Evolutionary conservation across 1,284 basidiomycete genomes (phyloP), one percentile per base, ranked within the genome.

Genomic region (Malassezia globosa): DNA sequence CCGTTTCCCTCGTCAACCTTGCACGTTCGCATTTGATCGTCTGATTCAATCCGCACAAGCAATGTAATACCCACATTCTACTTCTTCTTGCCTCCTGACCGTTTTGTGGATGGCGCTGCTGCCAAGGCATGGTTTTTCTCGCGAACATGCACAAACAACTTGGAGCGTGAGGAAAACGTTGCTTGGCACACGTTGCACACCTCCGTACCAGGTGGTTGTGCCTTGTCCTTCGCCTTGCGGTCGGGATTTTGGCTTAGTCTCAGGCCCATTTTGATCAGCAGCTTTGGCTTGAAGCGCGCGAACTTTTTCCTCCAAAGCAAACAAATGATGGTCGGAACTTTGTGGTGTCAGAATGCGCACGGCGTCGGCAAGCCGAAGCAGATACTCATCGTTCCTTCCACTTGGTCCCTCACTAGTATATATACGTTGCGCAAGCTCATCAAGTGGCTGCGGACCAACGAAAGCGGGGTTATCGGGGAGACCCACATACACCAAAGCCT

Each of bases 311-410:
- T 89, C 87, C 2, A 89, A 75, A 5, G 82, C 79, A 52, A 78
- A 81, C 13, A 89, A 71, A 74, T 90, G 82, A 2, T 80, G 80
- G 61, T 89, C 87, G 37, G 79, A 74, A 5, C 83, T 84, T 39
- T 81, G 77, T 0, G 84, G 82, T 0, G 83, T 81, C 1, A 90
- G 78, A 23, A 78, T 72, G 11, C 80, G 76, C 0, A 89, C 78
- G 0, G 83, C 80, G 19, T 78, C 75, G 0, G 80, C 80, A 1
- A 90, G 78, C 7, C 79, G 76, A 60, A 82, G 85, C 4, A 88
- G 73, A 63, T 89, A 89, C 37, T 88, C 86, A 80, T 85, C 56
- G 24, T 90, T 90, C 2, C 74, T 78, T 0, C 87, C 87, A 0
- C 85, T 87, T 0, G 86, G 86, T 0, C 87, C 87, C 0, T 80